Conservation (phyloP, 345 rosid genomes). For the Moricandia moricandioides region DNA sequence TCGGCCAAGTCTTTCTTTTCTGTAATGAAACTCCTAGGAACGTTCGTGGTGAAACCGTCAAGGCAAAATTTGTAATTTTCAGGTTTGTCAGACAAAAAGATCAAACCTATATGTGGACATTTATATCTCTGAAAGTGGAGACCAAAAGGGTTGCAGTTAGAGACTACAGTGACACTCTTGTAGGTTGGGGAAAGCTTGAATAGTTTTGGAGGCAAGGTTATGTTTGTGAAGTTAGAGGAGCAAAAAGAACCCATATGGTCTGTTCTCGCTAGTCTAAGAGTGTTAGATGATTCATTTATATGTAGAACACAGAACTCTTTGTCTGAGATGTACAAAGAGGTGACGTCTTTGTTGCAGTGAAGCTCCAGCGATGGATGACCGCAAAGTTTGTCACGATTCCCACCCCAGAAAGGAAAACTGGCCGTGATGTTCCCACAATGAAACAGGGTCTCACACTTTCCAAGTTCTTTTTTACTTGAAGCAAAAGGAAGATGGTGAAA, state of each 20-base stretch:
- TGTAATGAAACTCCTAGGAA: neutral
- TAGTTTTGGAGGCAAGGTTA: neutral
- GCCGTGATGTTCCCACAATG: conserved; percentile 32
- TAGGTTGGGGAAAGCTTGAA: neutral
- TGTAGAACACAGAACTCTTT: conserved; percentile 26
- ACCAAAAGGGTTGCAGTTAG: conserved; percentile 10
- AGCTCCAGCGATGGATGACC: conserved; percentile 40
- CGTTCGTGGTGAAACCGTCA: neutral
- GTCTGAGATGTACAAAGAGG: neutral
- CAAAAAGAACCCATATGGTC: conserved; percentile 20
- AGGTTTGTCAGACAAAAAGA: neutral
- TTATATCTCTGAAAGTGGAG: neutral
- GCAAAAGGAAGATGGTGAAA: conserved; percentile 1
- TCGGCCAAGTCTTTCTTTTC: rapidly evolving
- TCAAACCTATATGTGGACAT: neutral
- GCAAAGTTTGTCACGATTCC: neutral
- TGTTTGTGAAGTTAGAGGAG: neutral
- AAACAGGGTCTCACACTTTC: neutral
- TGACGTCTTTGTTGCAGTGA: neutral
- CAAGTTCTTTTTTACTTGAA: neutral
- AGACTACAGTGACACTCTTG: neutral
- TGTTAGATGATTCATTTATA: neutral
- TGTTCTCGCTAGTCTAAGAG: conserved; percentile 29
- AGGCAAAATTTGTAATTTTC: neutral
- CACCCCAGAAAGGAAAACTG: conserved; percentile 48